A percentile compares a stretch with the other conserved stretches of the same genome.
Conservation (phyloP, 192 early-diverging fungal species). For the Irineochytrium annulatum region DNA sequence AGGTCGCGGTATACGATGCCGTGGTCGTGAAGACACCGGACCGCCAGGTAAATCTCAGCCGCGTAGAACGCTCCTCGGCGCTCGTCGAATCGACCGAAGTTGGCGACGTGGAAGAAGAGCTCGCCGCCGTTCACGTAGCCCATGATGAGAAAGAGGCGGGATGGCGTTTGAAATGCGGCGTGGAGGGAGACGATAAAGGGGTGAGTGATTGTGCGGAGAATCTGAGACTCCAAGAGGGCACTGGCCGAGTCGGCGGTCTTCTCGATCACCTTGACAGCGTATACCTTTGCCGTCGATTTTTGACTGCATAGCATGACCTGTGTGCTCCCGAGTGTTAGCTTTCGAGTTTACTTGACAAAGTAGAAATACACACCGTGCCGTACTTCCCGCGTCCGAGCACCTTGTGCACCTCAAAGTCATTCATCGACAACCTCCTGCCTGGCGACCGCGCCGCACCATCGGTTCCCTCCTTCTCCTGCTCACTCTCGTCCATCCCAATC, state of each 20-base stretch:
- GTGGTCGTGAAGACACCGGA: conserved; percentile 45
- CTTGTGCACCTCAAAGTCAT: conserved; percentile 41
- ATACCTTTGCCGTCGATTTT: conserved; percentile 42
- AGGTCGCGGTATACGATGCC: conserved; percentile 53
- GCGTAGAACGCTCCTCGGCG: conserved; percentile 45
- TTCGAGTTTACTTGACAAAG: neutral
- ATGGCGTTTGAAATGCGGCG: conserved; percentile 46
- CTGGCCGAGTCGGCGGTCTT: conserved; percentile 17
- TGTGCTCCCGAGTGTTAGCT: neutral
- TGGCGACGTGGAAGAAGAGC: conserved; percentile 77
- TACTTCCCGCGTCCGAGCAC: conserved; percentile 44
- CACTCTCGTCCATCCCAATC: neutral
- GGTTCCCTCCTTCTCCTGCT: neutral
- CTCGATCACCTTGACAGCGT: conserved; percentile 47
- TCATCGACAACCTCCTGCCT: conserved; percentile 23
- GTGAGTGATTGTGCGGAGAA: conserved; percentile 42
- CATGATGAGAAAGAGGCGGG: conserved; percentile 46
- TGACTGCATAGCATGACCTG: conserved; percentile 43
- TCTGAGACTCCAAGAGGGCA: conserved; percentile 28
- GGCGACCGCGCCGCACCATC: neutral
- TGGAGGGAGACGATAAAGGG: conserved; percentile 53
- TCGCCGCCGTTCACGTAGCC: conserved; percentile 93
- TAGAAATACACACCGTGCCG: conserved; percentile 26
- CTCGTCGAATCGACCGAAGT: conserved; percentile 48
- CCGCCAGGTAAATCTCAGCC: conserved; percentile 42